These are phyloP conservation scores for Odonthalia washingtoniensis DNA, from an alignment of 31 red algal genomes.

Conservation along the genomic window DNA sequence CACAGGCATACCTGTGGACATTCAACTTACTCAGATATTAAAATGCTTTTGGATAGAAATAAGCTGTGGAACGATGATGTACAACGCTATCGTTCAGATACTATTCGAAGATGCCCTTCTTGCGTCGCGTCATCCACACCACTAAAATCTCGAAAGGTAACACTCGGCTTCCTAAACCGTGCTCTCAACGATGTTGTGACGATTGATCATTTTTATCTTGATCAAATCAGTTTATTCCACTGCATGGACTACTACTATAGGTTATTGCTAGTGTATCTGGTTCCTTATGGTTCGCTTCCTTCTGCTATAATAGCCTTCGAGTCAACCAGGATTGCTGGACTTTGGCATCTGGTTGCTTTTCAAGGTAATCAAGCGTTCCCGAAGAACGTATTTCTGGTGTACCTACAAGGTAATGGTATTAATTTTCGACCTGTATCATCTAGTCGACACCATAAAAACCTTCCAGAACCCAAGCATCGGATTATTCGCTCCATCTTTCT, in stretches of 20 bases:
- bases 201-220: not conserved
- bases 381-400: not conserved
- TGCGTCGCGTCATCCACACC: not conserved
- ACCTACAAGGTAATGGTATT: no score
- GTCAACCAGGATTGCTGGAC: not conserved
- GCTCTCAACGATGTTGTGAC: not conserved
- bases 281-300: not conserved
- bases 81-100: not conserved
- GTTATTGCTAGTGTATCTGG: not conserved
- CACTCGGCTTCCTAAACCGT: not conserved
- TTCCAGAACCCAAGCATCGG: no score
- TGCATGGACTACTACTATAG: not conserved
- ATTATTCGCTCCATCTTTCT: no score
- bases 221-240: constrained; percentile 1
- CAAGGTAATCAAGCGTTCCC: not conserved
- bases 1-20: constrained; percentile 2
- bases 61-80: not conserved
- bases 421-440: no score
- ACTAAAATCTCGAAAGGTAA: not conserved
- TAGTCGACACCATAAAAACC: no score
- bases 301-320: not conserved
- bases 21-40: not conserved
- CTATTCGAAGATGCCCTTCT: not conserved
- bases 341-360: not conserved
- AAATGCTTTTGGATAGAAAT: constrained; percentile 3